Conservation (phyloP, 2,329 filamentous ascomycete genomes). For the Colletotrichum sp. region DNA sequence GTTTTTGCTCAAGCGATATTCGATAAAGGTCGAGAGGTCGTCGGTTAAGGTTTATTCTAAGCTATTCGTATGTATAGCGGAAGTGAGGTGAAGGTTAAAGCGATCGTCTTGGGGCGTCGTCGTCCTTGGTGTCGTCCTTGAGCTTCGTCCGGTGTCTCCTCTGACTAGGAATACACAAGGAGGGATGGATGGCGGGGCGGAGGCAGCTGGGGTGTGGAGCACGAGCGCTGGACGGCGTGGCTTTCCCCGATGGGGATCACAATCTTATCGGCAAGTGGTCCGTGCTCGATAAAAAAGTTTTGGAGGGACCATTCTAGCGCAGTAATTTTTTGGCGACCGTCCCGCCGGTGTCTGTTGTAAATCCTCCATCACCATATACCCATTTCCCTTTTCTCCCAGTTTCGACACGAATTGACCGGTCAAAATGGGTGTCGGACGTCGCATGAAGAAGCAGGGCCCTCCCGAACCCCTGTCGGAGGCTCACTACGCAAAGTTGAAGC, state of each 20-base stretch:
- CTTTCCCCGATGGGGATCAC: neutral
- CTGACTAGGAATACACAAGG: neutral
- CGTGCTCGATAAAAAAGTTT: constrained; percentile 39
- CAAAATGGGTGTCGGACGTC: constrained; percentile 86
- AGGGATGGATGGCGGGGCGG: constrained; percentile 19
- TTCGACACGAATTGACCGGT: constrained; percentile 24
- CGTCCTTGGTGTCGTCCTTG: neutral
- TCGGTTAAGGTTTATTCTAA: neutral
- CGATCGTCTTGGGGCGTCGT: neutral
- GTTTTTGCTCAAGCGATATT: neutral
- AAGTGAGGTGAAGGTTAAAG: neutral
- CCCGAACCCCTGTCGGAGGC: constrained; percentile 84
- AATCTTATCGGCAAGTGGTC: constrained; percentile 9
- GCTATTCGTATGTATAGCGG: neutral
- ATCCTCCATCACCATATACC: constrained; percentile 10
- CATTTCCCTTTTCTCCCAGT: constrained; percentile 18
- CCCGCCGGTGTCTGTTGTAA: neutral
- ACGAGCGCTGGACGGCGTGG: constrained; percentile 13
- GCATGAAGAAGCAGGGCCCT: constrained; percentile 94
- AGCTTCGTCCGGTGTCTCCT: constrained; percentile 14
- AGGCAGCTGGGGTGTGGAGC: constrained; percentile 11
- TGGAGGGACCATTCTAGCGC: constrained; percentile 29
- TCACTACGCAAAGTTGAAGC: constrained; percentile 79
- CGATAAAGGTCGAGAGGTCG: neutral
- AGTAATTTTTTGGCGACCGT: neutral